Base-by-base conservation (phyloP, 129 eudicot species). In the Saussurea involucrata region DNA sequence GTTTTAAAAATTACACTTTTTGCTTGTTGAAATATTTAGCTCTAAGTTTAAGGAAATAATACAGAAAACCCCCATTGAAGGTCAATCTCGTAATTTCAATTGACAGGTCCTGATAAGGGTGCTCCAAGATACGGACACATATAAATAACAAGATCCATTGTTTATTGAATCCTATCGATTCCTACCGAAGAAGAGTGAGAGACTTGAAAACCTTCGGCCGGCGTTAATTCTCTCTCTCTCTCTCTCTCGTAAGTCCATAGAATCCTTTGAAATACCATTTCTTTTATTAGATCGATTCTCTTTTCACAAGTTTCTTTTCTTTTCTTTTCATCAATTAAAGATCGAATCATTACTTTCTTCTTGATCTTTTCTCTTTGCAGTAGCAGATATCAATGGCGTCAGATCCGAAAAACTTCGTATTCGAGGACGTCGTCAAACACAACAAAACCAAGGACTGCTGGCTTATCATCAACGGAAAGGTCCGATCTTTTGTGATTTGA, bases 371-470 rank as follows among this genome's bases (percentile, higher is more conserved):
- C 10, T 53, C 24, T 67, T 27, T 71, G 83, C 75, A 75, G 85
- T 63, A 69, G 81, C 70, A 69, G 73, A 34, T 27, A 55, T 60
- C 63, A 57, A 93, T 93, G 98, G 92, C 87, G 69, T 82, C 98
- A 53, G 96, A 88, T 88, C 85, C 79, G 64, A 93, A 93, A 79
- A 68, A 77, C 29, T 85, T 77, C 65, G 6, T 68, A 37, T 93
- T 88, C 71, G 97, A 85, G 24, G 98, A 93, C 20, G 92, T 90
- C 32, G 64, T 83, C 7, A 80, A 85, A 79, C 98, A 93, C 84
- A 87, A 89, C 87, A 84, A 81, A 68, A 90, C 91, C 44, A 90
- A 90, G 80, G 98, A 93, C 72, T 93, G 98, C 70, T 93, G 98
- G 98, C 88, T 93, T 9, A 66, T 93, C 8, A 89, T 93, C 33